Base-by-base conservation (phyloP, 2,329 filamentous ascomycete species). In the Xylariaceae sp. region DNA sequence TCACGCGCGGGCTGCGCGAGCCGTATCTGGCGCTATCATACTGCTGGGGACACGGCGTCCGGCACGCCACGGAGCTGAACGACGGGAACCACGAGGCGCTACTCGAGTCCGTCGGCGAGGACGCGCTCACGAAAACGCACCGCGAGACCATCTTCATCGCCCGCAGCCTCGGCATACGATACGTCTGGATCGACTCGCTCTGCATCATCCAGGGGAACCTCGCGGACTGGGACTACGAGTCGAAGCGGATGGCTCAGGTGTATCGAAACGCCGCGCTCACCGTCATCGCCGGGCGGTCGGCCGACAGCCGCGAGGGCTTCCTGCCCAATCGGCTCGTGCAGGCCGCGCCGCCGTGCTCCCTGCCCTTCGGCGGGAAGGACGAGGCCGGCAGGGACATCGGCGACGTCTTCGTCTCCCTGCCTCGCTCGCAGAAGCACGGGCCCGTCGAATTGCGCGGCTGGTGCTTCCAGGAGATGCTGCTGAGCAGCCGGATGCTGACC, bases 1-100 rank as follows among this genome's bases (percentile, higher is more conserved):
- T 42, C 7, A 46, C 60, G 9, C 48, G 26, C 6, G 7, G 20
- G 16, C 21, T 16, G 1, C 40, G 4, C 14, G 62, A 53, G 21
- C 62, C 62, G 7, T 67, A 67, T 14, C 6, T 63, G 1, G 64
- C 62, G 10, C 56, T 67, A 3, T 67, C 65, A 0, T 67, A 67
- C 44, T 65, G 59, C 46, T 67, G 65, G 64, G 65, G 65, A 0
- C 48, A 37, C 14, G 45, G 50, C 2, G 47, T 43, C 5, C 47
- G 49, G 5, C 46, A 57, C 18, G 21, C 44, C 1, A 57, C 45
- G 5, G 44, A 50, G 9, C 19, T 67, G 10, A 50, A 29, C 1
- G 49, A 57, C 6, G 16, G n/a, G 7, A 67, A 66, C 18, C 18
- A 60, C 2, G 3, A n/a, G 1, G 45, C 37, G 2, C 47, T 66